These are phyloP conservation scores for Agaricus subrufescens DNA, from an alignment of 768 basidiomycete genomes.

Conservation along the genomic window DNA sequence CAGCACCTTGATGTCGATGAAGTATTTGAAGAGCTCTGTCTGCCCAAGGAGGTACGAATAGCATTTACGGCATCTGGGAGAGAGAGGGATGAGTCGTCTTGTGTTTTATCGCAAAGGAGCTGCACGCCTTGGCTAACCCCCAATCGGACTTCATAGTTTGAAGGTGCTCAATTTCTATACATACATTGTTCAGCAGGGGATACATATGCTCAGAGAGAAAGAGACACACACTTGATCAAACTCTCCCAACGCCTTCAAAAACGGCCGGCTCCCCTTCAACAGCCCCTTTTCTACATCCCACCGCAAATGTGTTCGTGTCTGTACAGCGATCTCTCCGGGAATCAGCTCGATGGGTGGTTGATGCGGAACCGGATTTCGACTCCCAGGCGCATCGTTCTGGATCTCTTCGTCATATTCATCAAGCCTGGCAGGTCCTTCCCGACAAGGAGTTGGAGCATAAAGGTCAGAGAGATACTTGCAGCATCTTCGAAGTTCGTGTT, in stretches of 20 bases:
- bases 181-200: neutral
- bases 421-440: constrained; percentile 28
- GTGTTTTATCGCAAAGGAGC: neutral
- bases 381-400: constrained; percentile 20
- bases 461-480: constrained; percentile 75
- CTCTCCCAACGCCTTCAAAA: constrained; percentile 80
- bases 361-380: neutral
- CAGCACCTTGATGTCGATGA: constrained; percentile 90
- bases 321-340: constrained; percentile 61
- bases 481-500: constrained; percentile 76
- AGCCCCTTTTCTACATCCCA: constrained; percentile 84
- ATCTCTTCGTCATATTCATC: constrained; percentile 27
- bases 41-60: constrained; percentile 98
- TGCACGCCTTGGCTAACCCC: constrained; percentile 53
- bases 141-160: constrained; percentile 77
- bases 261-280: constrained; percentile 79
- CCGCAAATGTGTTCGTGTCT: constrained; percentile 74
- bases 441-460: constrained; percentile 38
- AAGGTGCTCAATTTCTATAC: constrained; percentile 80
- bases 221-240: constrained; percentile 77
- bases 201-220: neutral
- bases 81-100: constrained; percentile 9
- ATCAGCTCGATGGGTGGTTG: constrained; percentile 25
- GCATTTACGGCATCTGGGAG: constrained; percentile 86
- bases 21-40: constrained; percentile 97